Evolutionary conservation across 2,329 filamentous ascomycete species (phyloP), one percentile per base, ranked within the genome.

Genomic region (Dothidotthia symphoricarpi): DNA sequence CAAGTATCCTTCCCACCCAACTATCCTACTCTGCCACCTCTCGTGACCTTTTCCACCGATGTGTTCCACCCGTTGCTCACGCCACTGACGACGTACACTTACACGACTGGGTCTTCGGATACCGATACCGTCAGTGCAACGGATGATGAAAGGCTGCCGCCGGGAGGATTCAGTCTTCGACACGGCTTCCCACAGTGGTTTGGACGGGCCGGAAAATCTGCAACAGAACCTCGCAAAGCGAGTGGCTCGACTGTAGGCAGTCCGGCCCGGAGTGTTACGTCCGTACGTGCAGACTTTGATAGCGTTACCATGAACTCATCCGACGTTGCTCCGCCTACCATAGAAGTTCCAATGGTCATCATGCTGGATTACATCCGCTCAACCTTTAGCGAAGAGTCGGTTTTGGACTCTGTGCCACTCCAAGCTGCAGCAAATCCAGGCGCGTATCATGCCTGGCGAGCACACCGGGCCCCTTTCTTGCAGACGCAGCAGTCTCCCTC

Each of bases 171-270:
- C 70, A 95, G 86, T 57, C 72, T 97, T 33, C 81, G 87, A 36
- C 87, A 96, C 71, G 91, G 88, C 11, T 97, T 97, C 62, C 88
- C 90, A 1, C 75, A 79, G 36, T 97, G 91, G 91, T 95, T 94
- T 64, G 78, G 81, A 19, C 61, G 64, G 28, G 55, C 57, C 42
- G 57, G 53, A 46, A 50, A 47, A 34, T 59, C 57, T 35, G 46
- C 49, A 31, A 45, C 55, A 13, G 54, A 49, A 35, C 66, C 64
- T 36, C 62, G 57, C 34, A 51, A 63, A 35, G 59, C 55, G 16
- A 66, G 61, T 43, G 64, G 50, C 28, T 63, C 60, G 17, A 48
- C 49, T 22, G 34, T 51, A 14, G 51, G 33, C 13, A 57, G 53
- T 34, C 50, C 58, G 9, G 33, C 46, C 14, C 51, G 35, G 16